Evolutionary conservation across 768 basidiomycete species (phyloP).

Genomic region (Lactifluus pinguis): DNA sequence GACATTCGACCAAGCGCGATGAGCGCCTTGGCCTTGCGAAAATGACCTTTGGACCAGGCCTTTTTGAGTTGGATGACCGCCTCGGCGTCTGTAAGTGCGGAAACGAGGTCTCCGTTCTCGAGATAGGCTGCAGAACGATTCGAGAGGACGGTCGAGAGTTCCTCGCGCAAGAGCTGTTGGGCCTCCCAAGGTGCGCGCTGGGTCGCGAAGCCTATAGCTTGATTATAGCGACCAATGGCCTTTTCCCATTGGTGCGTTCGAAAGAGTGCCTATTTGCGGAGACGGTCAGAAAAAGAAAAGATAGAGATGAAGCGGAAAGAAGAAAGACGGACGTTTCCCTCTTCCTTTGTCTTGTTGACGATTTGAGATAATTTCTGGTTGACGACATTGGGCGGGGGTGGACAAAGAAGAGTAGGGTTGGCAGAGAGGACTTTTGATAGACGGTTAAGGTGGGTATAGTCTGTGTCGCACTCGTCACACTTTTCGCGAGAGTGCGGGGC

Average conservation of each 20-base stretch:
- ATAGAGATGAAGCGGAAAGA: not conserved
- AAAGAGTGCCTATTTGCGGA: slow-evolving; percentile 51
- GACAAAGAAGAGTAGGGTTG: slow-evolving; percentile 67
- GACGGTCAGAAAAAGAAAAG: slow-evolving; percentile 16
- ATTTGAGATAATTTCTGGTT: slow-evolving; percentile 67
- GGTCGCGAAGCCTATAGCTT: slow-evolving; percentile 65
- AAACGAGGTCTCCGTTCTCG: slow-evolving; percentile 64
- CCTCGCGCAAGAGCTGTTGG: slow-evolving; percentile 77
- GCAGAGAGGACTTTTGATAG: slow-evolving; percentile 59
- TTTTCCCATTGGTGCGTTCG: slow-evolving; percentile 59
- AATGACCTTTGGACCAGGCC: slow-evolving; percentile 94
- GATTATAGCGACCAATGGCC: slow-evolving; percentile 73
- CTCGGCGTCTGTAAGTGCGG: slow-evolving; percentile 83
- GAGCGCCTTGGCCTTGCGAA: slow-evolving; percentile 86
- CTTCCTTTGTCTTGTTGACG: slow-evolving; percentile 78
- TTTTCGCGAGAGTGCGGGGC: slow-evolving; percentile 58
- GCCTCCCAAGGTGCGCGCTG: slow-evolving; percentile 87
- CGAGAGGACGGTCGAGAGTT: slow-evolving; percentile 80
- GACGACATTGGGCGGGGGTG: slow-evolving; percentile 71
- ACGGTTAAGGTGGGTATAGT: slow-evolving; percentile 70
- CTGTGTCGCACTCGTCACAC: slow-evolving; percentile 62
- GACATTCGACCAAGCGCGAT: slow-evolving; percentile 55
- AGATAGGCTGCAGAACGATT: slow-evolving; percentile 87
- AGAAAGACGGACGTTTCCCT: slow-evolving; percentile 72
- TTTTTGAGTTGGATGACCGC: slow-evolving; percentile 76